These are phyloP conservation scores for Fusarium torreyae DNA, from an alignment of 2,329 filamentous ascomycete species.

Conservation along the genomic window DNA sequence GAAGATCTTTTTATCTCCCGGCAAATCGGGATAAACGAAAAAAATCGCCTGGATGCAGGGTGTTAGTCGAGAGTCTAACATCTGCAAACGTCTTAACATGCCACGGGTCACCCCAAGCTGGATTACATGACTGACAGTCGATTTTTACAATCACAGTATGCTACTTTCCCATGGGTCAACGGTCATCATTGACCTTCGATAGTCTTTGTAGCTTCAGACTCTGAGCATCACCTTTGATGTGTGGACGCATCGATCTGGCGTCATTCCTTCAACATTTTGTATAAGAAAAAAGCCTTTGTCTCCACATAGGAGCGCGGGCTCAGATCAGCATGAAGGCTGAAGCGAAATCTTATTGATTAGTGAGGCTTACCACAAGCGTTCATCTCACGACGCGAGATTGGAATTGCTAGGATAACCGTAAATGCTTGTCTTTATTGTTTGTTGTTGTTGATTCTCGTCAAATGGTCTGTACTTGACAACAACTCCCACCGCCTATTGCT, in stretches of 20 bases:
- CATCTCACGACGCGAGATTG: slow-evolving; percentile 24
- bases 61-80: slow-evolving; percentile 6
- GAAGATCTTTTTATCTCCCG: slow-evolving; percentile 15
- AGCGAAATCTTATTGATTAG: slow-evolving; percentile 26
- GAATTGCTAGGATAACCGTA: slow-evolving; percentile 5
- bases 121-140: slow-evolving; percentile 6
- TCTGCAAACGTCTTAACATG: slow-evolving; percentile 27
- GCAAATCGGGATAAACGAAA: slow-evolving; percentile 6
- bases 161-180: neutral
- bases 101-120: slow-evolving; percentile 16
- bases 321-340: slow-evolving; percentile 24
- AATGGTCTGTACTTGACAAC: slow-evolving; percentile 5
- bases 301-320: slow-evolving; percentile 10
- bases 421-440: slow-evolving; percentile 1
- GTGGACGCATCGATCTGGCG: slow-evolving; percentile 44
- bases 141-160: neutral
- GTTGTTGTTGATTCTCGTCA: slow-evolving; percentile 10
- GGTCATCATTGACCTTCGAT: neutral
- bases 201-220: slow-evolving; percentile 17
- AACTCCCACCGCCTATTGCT: slow-evolving; percentile 43
- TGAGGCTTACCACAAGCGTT: slow-evolving; percentile 29
- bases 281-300: slow-evolving; percentile 13
- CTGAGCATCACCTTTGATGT: slow-evolving; percentile 38
- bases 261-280: slow-evolving; percentile 38
- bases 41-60: neutral